Percentiles rank a stretch among this genome's conserved stretches.
Evolutionary conservation across 2,329 filamentous ascomycete genomes (phyloP).

Genomic region (Xylaria hypoxylon): DNA sequence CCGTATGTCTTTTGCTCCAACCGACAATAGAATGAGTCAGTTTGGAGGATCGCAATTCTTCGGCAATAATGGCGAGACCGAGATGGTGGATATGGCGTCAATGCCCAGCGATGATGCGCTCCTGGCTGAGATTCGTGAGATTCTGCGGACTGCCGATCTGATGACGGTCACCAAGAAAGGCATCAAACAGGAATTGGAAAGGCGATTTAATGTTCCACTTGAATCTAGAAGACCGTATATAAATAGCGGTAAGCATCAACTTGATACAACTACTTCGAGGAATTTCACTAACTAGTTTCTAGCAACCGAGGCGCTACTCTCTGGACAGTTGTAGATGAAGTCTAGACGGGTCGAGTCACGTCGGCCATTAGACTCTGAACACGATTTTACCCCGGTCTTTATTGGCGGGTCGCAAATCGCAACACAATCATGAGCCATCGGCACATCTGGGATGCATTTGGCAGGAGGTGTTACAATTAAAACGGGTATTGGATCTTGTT

Average conservation of each 20-base stretch:
- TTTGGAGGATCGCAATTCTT: constrained; percentile 71
- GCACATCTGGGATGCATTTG: constrained; percentile 34
- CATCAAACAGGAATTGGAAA: constrained; percentile 92
- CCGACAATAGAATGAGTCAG: constrained; percentile 74
- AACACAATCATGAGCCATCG: constrained; percentile 21
- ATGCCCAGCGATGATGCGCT: constrained; percentile 91
- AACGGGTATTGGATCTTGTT: constrained; percentile 21
- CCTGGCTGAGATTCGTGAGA: constrained; percentile 93
- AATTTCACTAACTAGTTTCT: constrained; percentile 46
- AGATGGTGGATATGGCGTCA: constrained; percentile 78
- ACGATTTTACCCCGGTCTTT: constrained; percentile 8
- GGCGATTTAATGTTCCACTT: constrained; percentile 85
- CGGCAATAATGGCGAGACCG: constrained; percentile 70
- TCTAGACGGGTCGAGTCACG: not conserved
- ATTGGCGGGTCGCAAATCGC: constrained; percentile 19
- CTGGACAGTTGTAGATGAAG: constrained; percentile 73
- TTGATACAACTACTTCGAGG: not conserved
- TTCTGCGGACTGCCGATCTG: constrained; percentile 88
- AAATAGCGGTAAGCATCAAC: constrained; percentile 78
- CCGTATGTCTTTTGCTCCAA: constrained; percentile 84
- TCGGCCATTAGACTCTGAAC: constrained; percentile 14
- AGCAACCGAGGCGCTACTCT: constrained; percentile 84
- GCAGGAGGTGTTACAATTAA: constrained; percentile 38
- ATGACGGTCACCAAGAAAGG: constrained; percentile 99
- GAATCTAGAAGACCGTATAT: constrained; percentile 94